Percentiles rank a stretch among this genome's conserved stretches.
Conservation (phyloP, 345 rosid genomes). For the Nephelium lappaceum region DNA sequence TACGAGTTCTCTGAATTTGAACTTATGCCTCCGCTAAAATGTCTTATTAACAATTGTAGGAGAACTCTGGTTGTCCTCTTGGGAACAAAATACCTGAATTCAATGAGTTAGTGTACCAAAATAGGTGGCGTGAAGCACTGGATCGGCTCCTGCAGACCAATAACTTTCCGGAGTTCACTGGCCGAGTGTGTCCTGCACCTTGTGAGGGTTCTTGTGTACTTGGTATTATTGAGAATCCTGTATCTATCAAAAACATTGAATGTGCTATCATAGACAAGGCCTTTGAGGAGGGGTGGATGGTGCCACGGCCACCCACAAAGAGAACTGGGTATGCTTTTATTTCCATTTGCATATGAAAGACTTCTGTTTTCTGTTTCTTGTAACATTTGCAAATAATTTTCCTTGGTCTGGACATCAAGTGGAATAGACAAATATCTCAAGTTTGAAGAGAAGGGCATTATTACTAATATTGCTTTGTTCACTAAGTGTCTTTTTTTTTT, state of each 20-base stretch:
- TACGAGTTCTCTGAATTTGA: neutral
- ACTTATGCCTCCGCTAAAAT: neutral
- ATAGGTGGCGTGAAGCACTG: slow-evolving; percentile 98
- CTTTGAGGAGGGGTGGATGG: slow-evolving; percentile 99
- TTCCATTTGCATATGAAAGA: neutral
- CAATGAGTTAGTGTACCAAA: slow-evolving; percentile 95
- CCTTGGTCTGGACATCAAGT: neutral
- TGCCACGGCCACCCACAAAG: slow-evolving; percentile 79
- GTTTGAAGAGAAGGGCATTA: neutral
- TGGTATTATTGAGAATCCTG: slow-evolving; percentile 99
- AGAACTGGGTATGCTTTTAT: slow-evolving; percentile 75
- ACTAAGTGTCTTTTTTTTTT: neutral
- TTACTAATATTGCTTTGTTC: neutral
- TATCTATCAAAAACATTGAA: slow-evolving; percentile 91
- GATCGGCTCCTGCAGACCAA: slow-evolving; percentile 95
- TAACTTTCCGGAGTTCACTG: slow-evolving; percentile 98
- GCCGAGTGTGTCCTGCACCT: slow-evolving; percentile 99
- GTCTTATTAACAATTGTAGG: slow-evolving; percentile 43
- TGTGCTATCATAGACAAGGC: slow-evolving; percentile 94
- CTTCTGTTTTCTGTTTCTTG: neutral
- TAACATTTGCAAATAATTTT: neutral
- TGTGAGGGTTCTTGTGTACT: slow-evolving; percentile 99
- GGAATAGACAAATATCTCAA: neutral
- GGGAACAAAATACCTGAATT: slow-evolving; percentile 99
- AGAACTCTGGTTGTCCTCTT: slow-evolving; percentile 96